Evolutionary conservation across 306 rosid species (phyloP).

Genomic region (Luffa aegyptiaca): DNA sequence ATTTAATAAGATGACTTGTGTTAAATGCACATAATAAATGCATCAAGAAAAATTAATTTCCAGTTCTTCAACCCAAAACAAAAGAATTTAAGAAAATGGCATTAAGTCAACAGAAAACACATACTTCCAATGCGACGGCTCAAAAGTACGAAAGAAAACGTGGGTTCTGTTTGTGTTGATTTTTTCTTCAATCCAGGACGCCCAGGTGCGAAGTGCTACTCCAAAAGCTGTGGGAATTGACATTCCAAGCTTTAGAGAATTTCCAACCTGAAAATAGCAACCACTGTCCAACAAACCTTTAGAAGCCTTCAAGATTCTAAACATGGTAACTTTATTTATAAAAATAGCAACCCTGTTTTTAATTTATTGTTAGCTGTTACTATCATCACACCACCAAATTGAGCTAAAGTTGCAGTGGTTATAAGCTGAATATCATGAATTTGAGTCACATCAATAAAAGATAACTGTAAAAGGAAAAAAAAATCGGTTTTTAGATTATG

Average conservation of each 20-base stretch:
- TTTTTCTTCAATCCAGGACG: slow-evolving; percentile 63
- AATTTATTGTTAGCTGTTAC: not conserved
- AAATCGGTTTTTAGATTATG: too few species aligned
- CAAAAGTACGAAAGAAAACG: slow-evolving; percentile 81
- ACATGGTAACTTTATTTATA: not conserved
- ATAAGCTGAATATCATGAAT: too few species aligned
- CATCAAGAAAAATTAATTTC: not conserved
- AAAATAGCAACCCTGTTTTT: not conserved
- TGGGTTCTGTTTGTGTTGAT: slow-evolving; percentile 55
- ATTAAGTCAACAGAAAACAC: not conserved
- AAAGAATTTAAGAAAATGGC: not conserved
- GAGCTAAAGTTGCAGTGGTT: too few species aligned
- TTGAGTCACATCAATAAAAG: too few species aligned
- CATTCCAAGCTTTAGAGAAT: slow-evolving; percentile 81
- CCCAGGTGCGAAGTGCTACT: slow-evolving; percentile 68
- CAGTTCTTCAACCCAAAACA: not conserved
- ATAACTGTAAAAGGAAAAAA: too few species aligned
- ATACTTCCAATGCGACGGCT: slow-evolving; percentile 74
- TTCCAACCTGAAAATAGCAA: slow-evolving; percentile 83
- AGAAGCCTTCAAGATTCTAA: slow-evolving; percentile 1
- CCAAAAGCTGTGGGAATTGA: slow-evolving; percentile 60
- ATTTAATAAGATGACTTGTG: too few species aligned
- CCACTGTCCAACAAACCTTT: slow-evolving; percentile 62
- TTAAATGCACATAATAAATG: not conserved
- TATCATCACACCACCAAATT: not conserved